A percentile compares a stretch with the other conserved stretches of the same genome.
Evolutionary conservation across 495 filamentous ascomycete species (phyloP).

Genomic region (Niebla homalea): DNA sequence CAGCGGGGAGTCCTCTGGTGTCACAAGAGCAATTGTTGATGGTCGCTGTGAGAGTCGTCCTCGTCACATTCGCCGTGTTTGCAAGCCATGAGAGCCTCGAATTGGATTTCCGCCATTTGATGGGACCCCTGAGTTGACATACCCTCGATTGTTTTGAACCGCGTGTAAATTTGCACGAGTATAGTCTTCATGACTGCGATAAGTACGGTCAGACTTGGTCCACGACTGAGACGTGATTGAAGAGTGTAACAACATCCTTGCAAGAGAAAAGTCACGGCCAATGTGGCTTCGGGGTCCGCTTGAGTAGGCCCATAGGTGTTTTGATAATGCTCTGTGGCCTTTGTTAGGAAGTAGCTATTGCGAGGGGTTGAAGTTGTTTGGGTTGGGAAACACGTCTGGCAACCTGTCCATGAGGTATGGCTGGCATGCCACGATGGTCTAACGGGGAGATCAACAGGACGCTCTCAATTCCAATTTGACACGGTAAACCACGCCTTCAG

Average conservation of each 20-base stretch:
- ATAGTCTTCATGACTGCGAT: constrained; percentile 6
- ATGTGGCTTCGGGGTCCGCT: constrained; percentile 6
- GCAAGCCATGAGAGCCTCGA: no score
- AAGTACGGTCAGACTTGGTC: background rate
- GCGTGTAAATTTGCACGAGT: constrained; percentile 1
- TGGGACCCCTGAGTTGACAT: no score
- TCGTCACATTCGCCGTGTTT: no score
- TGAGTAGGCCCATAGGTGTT: constrained; percentile 6
- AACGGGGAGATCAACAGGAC: background rate
- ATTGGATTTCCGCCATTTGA: no score
- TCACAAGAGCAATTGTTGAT: no score
- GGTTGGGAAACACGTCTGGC: constrained; percentile 6
- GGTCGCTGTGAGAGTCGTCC: no score
- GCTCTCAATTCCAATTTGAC: background rate
- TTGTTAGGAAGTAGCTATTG: constrained; percentile 6
- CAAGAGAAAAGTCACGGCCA: constrained; percentile 4
- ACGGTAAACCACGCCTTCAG: background rate
- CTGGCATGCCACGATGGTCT: constrained; percentile 8
- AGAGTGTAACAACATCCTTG: background rate
- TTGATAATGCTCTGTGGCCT: constrained; percentile 1
- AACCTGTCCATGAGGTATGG: constrained; percentile 11
- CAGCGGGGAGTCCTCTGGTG: no score
- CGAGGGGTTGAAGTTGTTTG: constrained; percentile 4
- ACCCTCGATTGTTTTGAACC: constrained; percentile 4
- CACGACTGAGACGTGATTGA: background rate